Evolutionary conservation across 371 early-diverging fungal species (phyloP).

Genomic region (Parasitella parasitica): DNA sequence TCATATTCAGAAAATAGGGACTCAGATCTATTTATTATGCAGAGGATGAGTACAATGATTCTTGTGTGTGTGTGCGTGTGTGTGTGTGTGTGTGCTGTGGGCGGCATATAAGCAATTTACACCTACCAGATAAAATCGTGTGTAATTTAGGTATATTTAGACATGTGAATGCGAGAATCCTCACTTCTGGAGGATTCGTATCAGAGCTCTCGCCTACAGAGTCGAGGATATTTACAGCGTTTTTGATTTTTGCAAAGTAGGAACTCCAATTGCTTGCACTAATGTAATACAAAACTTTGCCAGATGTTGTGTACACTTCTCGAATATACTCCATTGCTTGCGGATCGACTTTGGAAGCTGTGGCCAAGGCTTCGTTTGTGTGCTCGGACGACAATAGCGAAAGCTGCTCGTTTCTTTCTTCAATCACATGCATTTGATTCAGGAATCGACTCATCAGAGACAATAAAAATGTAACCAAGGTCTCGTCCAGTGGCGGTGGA

Average conservation of each 20-base stretch:
- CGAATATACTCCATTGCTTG: slow-evolving; percentile 42
- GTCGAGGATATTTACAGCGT: slow-evolving; percentile 25
- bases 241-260: slow-evolving; percentile 64
- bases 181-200: slow-evolving; percentile 29
- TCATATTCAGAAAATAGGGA: slow-evolving; percentile 61
- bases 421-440: slow-evolving; percentile 41
- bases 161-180: slow-evolving; percentile 35
- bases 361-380: slow-evolving; percentile 28
- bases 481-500: slow-evolving; percentile 78
- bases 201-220: slow-evolving; percentile 25
- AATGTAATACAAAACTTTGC: slow-evolving; percentile 72
- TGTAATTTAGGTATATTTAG: slow-evolving; percentile 26
- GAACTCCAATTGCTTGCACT: slow-evolving; percentile 80
- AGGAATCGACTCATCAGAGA: slow-evolving; percentile 64
- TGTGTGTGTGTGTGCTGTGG: too few relatives aligned
- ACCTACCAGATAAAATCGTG: slow-evolving; percentile 34
- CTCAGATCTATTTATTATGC: slow-evolving; percentile 63
- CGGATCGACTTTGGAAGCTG: slow-evolving; percentile 20
- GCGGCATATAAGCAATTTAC: too few relatives aligned
- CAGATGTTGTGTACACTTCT: slow-evolving; percentile 62
- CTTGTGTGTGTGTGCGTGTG: too few relatives aligned
- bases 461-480: slow-evolving; percentile 64
- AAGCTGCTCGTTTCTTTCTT: slow-evolving; percentile 49
- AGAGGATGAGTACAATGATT: slow-evolving; percentile 1
- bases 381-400: slow-evolving; percentile 29